Evolutionary conservation across 148 eudicot species (phyloP).

Genomic region (Chenopodium berlandieri): DNA sequence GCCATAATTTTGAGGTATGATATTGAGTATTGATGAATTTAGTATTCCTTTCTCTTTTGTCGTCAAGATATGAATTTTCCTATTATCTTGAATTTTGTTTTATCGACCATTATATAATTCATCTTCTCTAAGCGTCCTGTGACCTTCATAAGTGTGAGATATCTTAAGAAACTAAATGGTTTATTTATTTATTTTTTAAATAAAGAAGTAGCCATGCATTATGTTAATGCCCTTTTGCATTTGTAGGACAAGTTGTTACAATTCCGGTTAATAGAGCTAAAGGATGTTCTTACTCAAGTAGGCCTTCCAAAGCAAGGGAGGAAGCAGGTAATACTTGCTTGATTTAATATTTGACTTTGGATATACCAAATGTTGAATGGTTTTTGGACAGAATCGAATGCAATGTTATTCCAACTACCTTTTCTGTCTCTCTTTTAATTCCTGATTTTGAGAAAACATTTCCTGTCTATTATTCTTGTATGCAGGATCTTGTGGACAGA

Average conservation of each 20-base stretch:
- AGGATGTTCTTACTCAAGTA: conserved; percentile 41
- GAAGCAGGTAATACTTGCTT: conserved; percentile 37
- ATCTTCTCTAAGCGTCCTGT: neutral
- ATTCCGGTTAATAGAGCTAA: conserved; percentile 47
- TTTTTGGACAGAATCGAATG: neutral
- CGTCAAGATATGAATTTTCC: neutral
- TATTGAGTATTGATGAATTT: neutral
- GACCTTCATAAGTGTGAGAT: neutral
- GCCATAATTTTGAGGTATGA: neutral
- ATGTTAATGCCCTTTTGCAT: neutral
- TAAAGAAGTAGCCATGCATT: neutral
- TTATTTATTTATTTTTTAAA: neutral
- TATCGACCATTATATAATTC: neutral
- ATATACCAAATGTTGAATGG: conserved; percentile 1
- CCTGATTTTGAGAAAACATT: neutral
- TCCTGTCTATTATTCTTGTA: conserved; percentile 10
- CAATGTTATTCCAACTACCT: neutral
- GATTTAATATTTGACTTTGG: neutral
- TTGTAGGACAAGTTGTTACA: conserved; percentile 34
- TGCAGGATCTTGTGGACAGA: conserved; percentile 81
- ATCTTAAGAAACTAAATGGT: neutral
- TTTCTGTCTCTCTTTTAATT: neutral
- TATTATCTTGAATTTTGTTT: neutral
- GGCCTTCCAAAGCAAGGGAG: conserved; percentile 50
- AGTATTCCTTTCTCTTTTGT: neutral